phyloP scores from a whole-genome alignment of 768 basidiomycete genomes.

The Coprinopsis strossmayeri region DNA sequence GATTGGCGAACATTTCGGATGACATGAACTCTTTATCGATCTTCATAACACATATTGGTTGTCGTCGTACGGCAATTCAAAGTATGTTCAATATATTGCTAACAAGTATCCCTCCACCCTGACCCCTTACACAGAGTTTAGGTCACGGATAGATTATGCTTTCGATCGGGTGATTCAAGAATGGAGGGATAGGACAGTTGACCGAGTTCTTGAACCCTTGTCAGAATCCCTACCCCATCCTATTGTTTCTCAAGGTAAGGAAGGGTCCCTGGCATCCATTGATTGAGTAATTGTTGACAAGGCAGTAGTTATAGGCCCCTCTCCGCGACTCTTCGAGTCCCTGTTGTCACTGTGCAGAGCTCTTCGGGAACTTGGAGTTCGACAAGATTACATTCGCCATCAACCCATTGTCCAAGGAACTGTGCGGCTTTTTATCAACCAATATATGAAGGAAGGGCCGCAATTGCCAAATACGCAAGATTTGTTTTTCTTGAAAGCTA shows the following conservation, averaged over 20 bases:
- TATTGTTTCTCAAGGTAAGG: constrained; percentile 16
- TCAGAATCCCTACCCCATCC: neutral
- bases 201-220: constrained; percentile 19
- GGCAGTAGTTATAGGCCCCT: constrained; percentile 33
- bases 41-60: constrained; percentile 40
- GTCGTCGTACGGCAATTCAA: constrained; percentile 23
- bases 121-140: constrained; percentile 38
- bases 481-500: constrained; percentile 40
- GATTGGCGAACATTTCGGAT: constrained; percentile 39
- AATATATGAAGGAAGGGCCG: constrained; percentile 23
- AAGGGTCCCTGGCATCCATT: constrained; percentile 3
- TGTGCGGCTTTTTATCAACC: constrained; percentile 31
- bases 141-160: constrained; percentile 30
- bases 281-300: neutral
- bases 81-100: constrained; percentile 14
- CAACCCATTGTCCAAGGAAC: constrained; percentile 30
- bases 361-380: constrained; percentile 49
- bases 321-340: constrained; percentile 46
- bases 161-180: constrained; percentile 40
- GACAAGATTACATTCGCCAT: constrained; percentile 29
- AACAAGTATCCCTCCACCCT: too few relatives aligned
- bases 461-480: constrained; percentile 30
- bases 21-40: constrained; percentile 38
- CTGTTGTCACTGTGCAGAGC: constrained; percentile 47
- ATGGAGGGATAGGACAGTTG: constrained; percentile 47